phyloP scores from a whole-genome alignment of 495 filamentous ascomycete genomes.

The Daldinia childiae region DNA sequence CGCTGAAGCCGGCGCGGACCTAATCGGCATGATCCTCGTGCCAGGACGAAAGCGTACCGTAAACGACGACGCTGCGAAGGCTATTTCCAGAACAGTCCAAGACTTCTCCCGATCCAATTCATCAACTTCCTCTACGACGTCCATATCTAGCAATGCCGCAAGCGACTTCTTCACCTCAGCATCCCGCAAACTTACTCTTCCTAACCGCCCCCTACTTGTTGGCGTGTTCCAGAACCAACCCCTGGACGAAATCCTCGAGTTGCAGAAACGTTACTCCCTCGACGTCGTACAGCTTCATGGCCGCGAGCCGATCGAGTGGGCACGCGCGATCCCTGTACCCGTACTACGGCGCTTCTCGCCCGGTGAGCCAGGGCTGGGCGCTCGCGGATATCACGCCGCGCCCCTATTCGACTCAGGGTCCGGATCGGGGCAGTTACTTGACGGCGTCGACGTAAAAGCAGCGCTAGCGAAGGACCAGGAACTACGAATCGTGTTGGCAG shows the following conservation, averaged over 20 bases:
- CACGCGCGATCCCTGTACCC: constrained; percentile 83
- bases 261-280: constrained; percentile 79
- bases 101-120: constrained; percentile 30
- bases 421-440: constrained; percentile 81
- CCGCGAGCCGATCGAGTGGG: constrained; percentile 91
- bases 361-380: constrained; percentile 71
- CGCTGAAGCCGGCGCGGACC: constrained; percentile 87
- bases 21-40: constrained; percentile 92
- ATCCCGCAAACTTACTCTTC: constrained; percentile 46
- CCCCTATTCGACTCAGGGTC: constrained; percentile 86
- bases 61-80: constrained; percentile 74
- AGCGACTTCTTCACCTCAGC: constrained; percentile 58
- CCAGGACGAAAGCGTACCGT: constrained; percentile 82
- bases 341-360: constrained; percentile 86
- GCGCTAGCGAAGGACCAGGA: constrained; percentile 66
- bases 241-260: constrained; percentile 76
- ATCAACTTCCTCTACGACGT: neutral
- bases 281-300: constrained; percentile 95
- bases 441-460: constrained; percentile 69
- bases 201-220: constrained; percentile 77
- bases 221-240: constrained; percentile 96
- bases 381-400: constrained; percentile 81
- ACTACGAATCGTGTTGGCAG: constrained; percentile 79
- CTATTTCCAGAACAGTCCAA: constrained; percentile 83
- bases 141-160: constrained; percentile 41